phyloP scores from a whole-genome alignment of 2,329 filamentous ascomycete genomes.

The Penicillium olsonii region DNA sequence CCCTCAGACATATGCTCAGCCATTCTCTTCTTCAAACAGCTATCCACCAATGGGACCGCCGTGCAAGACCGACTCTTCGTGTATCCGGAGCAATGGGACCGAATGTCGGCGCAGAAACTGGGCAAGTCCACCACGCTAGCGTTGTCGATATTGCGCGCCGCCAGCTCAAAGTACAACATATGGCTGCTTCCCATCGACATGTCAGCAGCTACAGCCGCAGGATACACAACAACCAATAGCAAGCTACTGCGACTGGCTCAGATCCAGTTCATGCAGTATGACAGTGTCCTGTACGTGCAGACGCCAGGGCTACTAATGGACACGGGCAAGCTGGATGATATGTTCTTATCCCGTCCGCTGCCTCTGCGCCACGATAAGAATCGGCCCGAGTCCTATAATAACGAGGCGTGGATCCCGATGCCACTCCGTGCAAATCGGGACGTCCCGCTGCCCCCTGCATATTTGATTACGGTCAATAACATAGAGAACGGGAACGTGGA shows the following conservation, averaged over 20 bases:
- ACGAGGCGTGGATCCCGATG: slow-evolving; percentile 41
- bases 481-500: slow-evolving; percentile 35
- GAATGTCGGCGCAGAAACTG: slow-evolving; percentile 24
- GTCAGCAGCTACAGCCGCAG: slow-evolving; percentile 32
- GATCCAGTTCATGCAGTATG: slow-evolving; percentile 46
- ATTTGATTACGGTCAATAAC: slow-evolving; percentile 42
- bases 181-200: slow-evolving; percentile 46
- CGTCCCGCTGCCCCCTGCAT: slow-evolving; percentile 33
- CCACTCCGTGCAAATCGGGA: slow-evolving; percentile 37
- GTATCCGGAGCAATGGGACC: slow-evolving; percentile 50
- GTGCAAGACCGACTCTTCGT: slow-evolving; percentile 47
- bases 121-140: slow-evolving; percentile 33
- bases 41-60: slow-evolving; percentile 36
- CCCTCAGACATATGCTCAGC: slow-evolving; percentile 49
- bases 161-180: slow-evolving; percentile 43
- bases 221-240: slow-evolving; percentile 36
- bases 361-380: slow-evolving; percentile 35
- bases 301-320: slow-evolving; percentile 45
- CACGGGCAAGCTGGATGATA: slow-evolving; percentile 38
- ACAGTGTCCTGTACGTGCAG: slow-evolving; percentile 46
- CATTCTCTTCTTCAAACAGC: slow-evolving; percentile 46
- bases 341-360: slow-evolving; percentile 39
- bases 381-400: slow-evolving; percentile 38
- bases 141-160: slow-evolving; percentile 39
- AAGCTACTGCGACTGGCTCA: slow-evolving; percentile 40